Percentiles rank a stretch among this genome's conserved stretches.
phyloP scores from a whole-genome alignment of 768 basidiomycete species.

The Tephrocybe sp. region DNA sequence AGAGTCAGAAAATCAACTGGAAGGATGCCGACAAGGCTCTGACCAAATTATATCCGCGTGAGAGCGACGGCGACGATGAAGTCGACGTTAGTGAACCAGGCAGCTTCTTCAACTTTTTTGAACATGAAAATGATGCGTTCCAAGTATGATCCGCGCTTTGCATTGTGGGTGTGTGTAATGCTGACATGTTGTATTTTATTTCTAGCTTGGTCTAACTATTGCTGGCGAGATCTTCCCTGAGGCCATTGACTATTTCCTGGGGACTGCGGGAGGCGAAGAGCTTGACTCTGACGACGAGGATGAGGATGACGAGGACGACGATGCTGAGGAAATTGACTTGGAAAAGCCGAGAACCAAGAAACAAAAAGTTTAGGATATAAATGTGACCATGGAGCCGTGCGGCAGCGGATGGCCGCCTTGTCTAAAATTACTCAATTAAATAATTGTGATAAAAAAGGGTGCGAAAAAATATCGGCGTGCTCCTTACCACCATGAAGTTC shows the following conservation, averaged over 20 bases:
- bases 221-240: slow-evolving; percentile 79
- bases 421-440: background rate
- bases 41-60: slow-evolving; percentile 75
- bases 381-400: background rate
- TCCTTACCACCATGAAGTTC: slow-evolving; percentile 32
- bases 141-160: slow-evolving; percentile 43
- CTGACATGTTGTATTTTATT: slow-evolving; percentile 5
- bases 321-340: slow-evolving; percentile 84
- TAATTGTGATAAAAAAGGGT: background rate
- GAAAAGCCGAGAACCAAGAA: slow-evolving; percentile 82
- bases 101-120: slow-evolving; percentile 89
- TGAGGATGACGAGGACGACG: slow-evolving; percentile 64
- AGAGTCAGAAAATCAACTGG: slow-evolving; percentile 77
- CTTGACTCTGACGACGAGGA: slow-evolving; percentile 65
- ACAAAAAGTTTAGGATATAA: slow-evolving; percentile 47
- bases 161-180: slow-evolving; percentile 24
- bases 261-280: slow-evolving; percentile 57
- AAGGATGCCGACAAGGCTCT: slow-evolving; percentile 75
- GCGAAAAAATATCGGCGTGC: slow-evolving; percentile 1
- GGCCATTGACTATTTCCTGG: slow-evolving; percentile 80
- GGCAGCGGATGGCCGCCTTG: slow-evolving; percentile 14
- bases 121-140: slow-evolving; percentile 57
- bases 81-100: slow-evolving; percentile 62
- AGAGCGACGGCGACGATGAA: slow-evolving; percentile 57
- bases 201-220: slow-evolving; percentile 69